Evolutionary conservation across 495 filamentous ascomycete species (phyloP), one percentile per base, ranked within the genome.

Genomic region (Penicillium subrubescens): DNA sequence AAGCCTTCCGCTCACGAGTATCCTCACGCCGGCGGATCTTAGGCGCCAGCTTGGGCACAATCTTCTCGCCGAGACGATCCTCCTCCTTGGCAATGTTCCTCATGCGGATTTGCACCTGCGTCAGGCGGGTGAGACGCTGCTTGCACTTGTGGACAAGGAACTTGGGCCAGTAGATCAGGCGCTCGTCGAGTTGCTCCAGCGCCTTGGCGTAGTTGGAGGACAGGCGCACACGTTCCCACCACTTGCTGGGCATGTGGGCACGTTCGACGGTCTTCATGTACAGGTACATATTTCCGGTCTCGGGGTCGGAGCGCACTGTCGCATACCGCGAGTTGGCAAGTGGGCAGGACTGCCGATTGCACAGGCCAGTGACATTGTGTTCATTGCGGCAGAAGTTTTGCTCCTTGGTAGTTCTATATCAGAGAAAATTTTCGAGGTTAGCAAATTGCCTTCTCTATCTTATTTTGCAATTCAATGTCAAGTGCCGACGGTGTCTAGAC

Each of bases 221-320:
- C 14, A 99, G 82, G 70, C 92, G 91, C 62, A 97, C 91, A 61
- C 91, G 90, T 75, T 99, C 95, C 95, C 95, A 99, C 79, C 93
- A 87, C 76, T 96, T 96, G 57, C 86, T 86, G 19, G 95, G 95
- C 82, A 92, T 89, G 78, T 99, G 95, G 7, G 91, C 84, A 25
- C 94, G 91, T 76, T 97, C 93, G 67, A 94, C 86, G 3, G 93
- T 96, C 81, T 97, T 99, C 84, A 97, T 96, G 85, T 97, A 98
- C 59, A 99, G 89, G 79, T 97, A 98, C 69, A 98, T 88, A 25
- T 85, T 85, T 51, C 92, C 92, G 31, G 92, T 93, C 48, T 88
- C 86, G 37, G 92, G 88, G 69, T 94, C 87, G 29, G 89, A 86
- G 63, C 96, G 91, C 63, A 99, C 86, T 17, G 95, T 98, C 48